Base-by-base conservation (phyloP, 208 protist species). In the Wallacemonas sp. region DNA sequence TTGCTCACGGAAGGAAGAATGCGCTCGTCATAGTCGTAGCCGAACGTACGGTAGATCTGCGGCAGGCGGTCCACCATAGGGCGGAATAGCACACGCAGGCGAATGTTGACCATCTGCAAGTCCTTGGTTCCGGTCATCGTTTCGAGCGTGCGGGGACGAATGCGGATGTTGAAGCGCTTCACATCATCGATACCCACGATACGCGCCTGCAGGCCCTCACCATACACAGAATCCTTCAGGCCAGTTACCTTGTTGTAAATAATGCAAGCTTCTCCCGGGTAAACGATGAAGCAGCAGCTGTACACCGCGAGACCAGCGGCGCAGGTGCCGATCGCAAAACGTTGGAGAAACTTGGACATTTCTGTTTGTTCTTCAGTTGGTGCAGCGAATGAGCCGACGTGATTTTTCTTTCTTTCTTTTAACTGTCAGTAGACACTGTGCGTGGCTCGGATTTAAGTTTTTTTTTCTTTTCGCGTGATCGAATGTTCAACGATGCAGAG, bases 1-100 rank as follows among this genome's bases (percentile, higher is more conserved):
- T 97, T 97, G 82, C 93, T 97, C 47, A 99, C 97, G 39, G 98
- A 99, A 15, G 98, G 98, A 24, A 99, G 83, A 33, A 99, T 98
- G 58, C 98, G 90, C 80, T 99, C 96, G 68, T 98, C 96, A 78
- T 98, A 97, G 77, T 98, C 95, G 54, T 91, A 68, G 17, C 95
- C 93, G 61, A 96, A 94, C 38, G 89, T 94, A 68, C 90, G 88
- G 75, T 93, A 97, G 41, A 97, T 80, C 62, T 93, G 82, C 19
- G 91, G 89, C 0, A 97, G 81, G n/a, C 90, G 84, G 49, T 91
- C 79, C 41, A 73, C 78, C 62, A 86, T 76, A 22, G 94, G 94
- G 44, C 84, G 84, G 72, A 95, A 96, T 22, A 97, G 79, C 34
- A 97, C 94, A 68, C 94, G 91, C 51, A 97, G 82, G 15, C 86